Evolutionary conservation across 768 basidiomycete genomes (phyloP), one percentile per base, ranked within the genome.

Genomic region (Kwoniella sp.): DNA sequence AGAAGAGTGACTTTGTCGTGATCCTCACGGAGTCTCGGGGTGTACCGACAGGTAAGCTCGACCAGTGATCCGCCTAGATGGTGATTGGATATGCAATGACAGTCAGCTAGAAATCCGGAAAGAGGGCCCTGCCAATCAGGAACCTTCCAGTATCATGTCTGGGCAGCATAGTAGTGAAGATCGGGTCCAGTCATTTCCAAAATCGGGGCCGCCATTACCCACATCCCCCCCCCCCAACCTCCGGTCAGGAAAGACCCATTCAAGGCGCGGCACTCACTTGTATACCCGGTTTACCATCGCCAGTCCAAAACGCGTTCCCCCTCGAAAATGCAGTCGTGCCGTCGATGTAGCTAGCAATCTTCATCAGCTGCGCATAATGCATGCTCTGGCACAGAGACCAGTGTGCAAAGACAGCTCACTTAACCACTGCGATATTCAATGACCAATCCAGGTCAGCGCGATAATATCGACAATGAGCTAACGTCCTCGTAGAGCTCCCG

Each of bases 301-400:
- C 20, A 0, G 77, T 76, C 72, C 72, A 80, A 61, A 80, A 80
- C 11, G 75, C 76, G 1, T 79, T 66, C 0, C 76, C 76, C 5
- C 71, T 60, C 1, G 23, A 29, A 41, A 79, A 77, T n/a, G 79
- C 79, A 22, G 61, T 66, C 0, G 61, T 57, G 0, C 54, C 9
- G 50, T 71, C 71, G 50, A 72, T 67, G 53, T 80, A 80, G 17
- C 60, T 61, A 37, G 55, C 23, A 8, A 54, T 13, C 3, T n/a
- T 41, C n/a, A 51, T 28, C 50, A 23, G 22, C 50, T 29, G 26
- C 2, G 41, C 8, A n/a, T n/a, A n/a, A n/a, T n/a, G n/a, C n/a
- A n/a, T n/a, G n/a, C n/a, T n/a, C n/a, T n/a, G n/a, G n/a, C n/a
- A n/a, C n/a, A n/a, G n/a, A n/a, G n/a, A n/a, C n/a, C n/a, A 23